Base-by-base conservation (phyloP, 2,329 filamentous ascomycete species). In the Fusarium mexicanum region DNA sequence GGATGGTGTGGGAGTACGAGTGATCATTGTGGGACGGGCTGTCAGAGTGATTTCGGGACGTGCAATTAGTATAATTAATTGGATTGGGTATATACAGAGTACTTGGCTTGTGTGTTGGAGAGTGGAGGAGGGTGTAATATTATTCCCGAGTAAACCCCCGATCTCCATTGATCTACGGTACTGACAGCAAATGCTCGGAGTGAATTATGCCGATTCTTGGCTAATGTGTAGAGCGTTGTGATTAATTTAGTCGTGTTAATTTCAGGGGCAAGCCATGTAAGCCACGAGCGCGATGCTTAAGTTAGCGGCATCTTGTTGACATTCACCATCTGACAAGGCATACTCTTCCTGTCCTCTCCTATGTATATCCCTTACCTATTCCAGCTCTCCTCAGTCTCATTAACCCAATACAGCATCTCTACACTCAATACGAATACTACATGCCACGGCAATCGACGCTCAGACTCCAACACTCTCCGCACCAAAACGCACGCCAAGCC, bases 1-100 rank as follows among this genome's bases (percentile, higher is more conserved):
- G 79, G 80, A 20, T 82, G 80, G 75, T 86, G 84, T 72, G 84
- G 85, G 47, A 77, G 76, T 26, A 81, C 81, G 4, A 77, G 77
- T n/a, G 82, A 81, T 41, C 82, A 86, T 67, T 86, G 84, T 73
- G 78, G 78, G 35, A 75, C 67, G 2, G 83, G 81, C 17, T 86
- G 84, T 69, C 84, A 85, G 72, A 67, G 76, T 13, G 75, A 55
- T 16, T 82, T 74, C 53, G 81, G 80, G 8, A 79, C 71, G 4
- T 81, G 80, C 41, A 70, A 46, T 58, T 65, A 20, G 29, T 54
- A 24, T 40, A 5, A 13, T 18, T 33, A 17, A 40, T 40, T 38
- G 51, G 35, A 31, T 31, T 29, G 29, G 29, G 24, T 38, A 17
- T 31, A 20, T 24, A 31, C 22, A 50, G 47, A n/a, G 20, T 22